Evolutionary conservation across 1,284 basidiomycete genomes (phyloP), one percentile per base, ranked within the genome.

Genomic region (Wallemia hederae): DNA sequence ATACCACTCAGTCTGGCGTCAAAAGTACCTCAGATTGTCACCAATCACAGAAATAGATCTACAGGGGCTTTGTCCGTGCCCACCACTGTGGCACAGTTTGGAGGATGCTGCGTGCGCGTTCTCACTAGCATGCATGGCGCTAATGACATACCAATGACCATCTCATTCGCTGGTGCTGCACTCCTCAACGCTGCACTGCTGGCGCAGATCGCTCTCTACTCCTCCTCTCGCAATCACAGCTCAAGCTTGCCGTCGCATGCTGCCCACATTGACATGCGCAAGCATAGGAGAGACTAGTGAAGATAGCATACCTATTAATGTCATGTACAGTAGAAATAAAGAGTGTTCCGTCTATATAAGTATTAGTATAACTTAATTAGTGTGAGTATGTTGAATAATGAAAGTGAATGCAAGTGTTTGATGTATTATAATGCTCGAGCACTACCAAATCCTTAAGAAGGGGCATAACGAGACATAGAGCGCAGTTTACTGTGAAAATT

Each of bases 1-100:
- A 80, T 94, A 60, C 85, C 89, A 0, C 77, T 94, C 31, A 82
- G 85, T 19, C 73, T 94, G 57, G 78, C 83, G 69, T 82, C 82
- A 65, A 90, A 97, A 73, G 75, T 91, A 49, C 85, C 86, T 11
- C 85, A 89, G 69, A 89, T 94, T 70, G 68, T 76, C 57, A 79
- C 85, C 66, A 96, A 91, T 73, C 69, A 79, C 62, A 76, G 76
- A 59, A 74, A 80, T 19, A 72, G 75, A 55, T 85, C 82, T 2
- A 94, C 90, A 0, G 90, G 90, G 1, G 86, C 92, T 67, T 81
- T 96, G 49, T 89, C 85, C 11, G 78, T 85, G 0, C 85, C 94
- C 67, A 85, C 88, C 19, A 84, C 94, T 27, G 74, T 85, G 67
- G 78, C 85, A 22, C 85, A 86, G 65, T 75, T 92, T 58, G 75